Evolutionary conservation across 1,284 basidiomycete genomes (phyloP), one percentile per base, ranked within the genome.

Genomic region (Microbotryum scabiosae): DNA sequence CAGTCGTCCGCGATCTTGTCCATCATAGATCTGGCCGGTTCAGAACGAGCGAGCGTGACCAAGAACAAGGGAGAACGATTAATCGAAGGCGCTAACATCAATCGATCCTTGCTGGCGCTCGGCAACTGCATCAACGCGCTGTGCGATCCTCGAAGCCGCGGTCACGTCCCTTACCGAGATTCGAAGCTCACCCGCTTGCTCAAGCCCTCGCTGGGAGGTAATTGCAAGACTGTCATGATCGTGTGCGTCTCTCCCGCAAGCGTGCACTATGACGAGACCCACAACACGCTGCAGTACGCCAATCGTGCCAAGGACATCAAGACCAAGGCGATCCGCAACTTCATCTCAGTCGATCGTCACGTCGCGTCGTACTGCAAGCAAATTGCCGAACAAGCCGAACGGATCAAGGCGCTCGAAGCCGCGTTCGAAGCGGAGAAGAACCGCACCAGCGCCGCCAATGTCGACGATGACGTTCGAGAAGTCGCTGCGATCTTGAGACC

Each of bases 61-160:
- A 85, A 82, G 51, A 97, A 97, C 75, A 92, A 93, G 85, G 93
- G 93, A n/a, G 87, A 91, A 69, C 85, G 93, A 28, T 90, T 97
- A 87, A 85, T 93, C 43, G 93, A 97, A 75, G 93, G 93, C 44
- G 91, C 92, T 49, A 94, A 96, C 73, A 97, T 97, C 79, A 97
- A 97, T 79, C 92, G 96, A 76, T 96, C 91, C 20, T 82, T 97
- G 7, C 84, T 97, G 53, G 90, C 93, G 5, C 82, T 97, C 36
- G 90, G 91, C 43, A 94, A 92, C 75, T 96, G 92, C 76, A 97
- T 97, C 77, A 94, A 93, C 69, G 91, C 93, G 5, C 84, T 97
- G 52, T 97, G 92, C 78, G 90, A 86, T 76, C 83, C 71, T 61
- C 88, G 90, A 2, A 85, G 85, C 28, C 76, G 85, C 59, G 86